phyloP scores from a whole-genome alignment of 2,329 filamentous ascomycete genomes.

The Neoarthrinium moseri region DNA sequence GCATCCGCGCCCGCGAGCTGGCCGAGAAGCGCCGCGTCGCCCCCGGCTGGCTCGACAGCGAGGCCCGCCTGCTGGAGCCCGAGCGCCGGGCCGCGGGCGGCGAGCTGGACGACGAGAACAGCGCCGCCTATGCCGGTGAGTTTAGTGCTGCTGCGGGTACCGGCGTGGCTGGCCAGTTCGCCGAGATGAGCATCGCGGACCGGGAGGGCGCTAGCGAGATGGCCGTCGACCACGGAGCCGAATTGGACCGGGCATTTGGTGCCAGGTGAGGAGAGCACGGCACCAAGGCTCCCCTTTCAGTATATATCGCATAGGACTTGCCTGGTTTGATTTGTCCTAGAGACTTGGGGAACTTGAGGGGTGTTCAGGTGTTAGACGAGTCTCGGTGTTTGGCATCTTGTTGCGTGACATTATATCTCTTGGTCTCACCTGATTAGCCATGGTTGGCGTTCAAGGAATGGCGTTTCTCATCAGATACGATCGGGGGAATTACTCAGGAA shows the following conservation, averaged over 20 bases:
- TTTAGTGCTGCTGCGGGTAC: slow-evolving; percentile 26
- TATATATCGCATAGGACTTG: too few relatives aligned
- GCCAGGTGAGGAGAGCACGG: slow-evolving; percentile 39
- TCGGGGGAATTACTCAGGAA: too few relatives aligned
- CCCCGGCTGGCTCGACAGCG: slow-evolving; percentile 78
- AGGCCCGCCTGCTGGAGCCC: slow-evolving; percentile 67
- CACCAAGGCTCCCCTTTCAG: too few relatives aligned
- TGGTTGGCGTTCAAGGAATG: too few relatives aligned
- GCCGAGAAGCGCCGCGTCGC: slow-evolving; percentile 78
- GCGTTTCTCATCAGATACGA: too few relatives aligned
- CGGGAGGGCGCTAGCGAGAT: slow-evolving; percentile 32
- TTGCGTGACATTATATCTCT: too few relatives aligned
- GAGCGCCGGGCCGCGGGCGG: slow-evolving; percentile 43
- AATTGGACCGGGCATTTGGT: slow-evolving; percentile 59
- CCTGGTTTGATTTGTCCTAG: too few relatives aligned
- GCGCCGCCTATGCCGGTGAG: not conserved
- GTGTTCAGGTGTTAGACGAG: too few relatives aligned
- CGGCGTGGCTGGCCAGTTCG: slow-evolving; percentile 25
- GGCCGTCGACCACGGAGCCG: slow-evolving; percentile 50
- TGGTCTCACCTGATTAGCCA: too few relatives aligned
- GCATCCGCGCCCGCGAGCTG: slow-evolving; percentile 63
- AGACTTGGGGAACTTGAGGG: too few relatives aligned
- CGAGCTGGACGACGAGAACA: slow-evolving; percentile 15
- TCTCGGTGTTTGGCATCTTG: too few relatives aligned
- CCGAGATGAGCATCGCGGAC: slow-evolving; percentile 26